Base-by-base conservation (phyloP, 257 asterid genomes). In the Solanum ossicruentum region DNA sequence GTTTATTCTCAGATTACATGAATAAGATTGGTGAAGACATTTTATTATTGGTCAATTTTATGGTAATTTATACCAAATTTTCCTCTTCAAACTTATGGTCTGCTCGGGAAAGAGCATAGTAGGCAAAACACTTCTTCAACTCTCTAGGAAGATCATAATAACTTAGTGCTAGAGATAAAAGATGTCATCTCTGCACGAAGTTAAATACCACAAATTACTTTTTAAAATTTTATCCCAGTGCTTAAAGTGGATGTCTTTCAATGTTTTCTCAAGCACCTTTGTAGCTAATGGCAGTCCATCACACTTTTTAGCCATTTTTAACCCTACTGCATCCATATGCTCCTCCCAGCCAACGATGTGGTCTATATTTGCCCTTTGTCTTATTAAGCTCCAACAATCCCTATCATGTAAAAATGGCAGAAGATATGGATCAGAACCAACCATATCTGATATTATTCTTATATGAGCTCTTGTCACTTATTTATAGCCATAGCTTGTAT, bases 131-230 rank as follows among this genome's bases (percentile, higher is more conserved):
- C 12, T 20, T 54, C 15, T 65, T 69, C 77, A 87, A 65, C 49
- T 87, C 54, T 3, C 43, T 2, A 8, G 89, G 87, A 66, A 88
- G 87, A 60, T 60, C 7, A 3, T 51, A 3, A n/a, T 88, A 85
- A 54, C 85, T 88, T 60, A 66, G 23, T 47, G 52, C 54, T 56
- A 85, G 39, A 60, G 85, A n/a, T 23, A 78, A 55, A 82, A 52
- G 2, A 85, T 75, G 6, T 13, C 18, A 16, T 67, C 3, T 18
- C 18, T 60, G 16, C 26, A 21, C 39, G 8, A 8, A 41, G 36
- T 26, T 13, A 77, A 26, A 18, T 82, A 87, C 88, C 87, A 83
- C 28, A 86, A 49, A 80, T 86, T 87, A 71, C 26, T 83, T 83
- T 70, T 21, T 36, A 83, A 23, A 43, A 86, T 66, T 7, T 39